phyloP scores from a whole-genome alignment of 225 moss, liverwort and hornwort species.

The Sphagnum tenellum region DNA sequence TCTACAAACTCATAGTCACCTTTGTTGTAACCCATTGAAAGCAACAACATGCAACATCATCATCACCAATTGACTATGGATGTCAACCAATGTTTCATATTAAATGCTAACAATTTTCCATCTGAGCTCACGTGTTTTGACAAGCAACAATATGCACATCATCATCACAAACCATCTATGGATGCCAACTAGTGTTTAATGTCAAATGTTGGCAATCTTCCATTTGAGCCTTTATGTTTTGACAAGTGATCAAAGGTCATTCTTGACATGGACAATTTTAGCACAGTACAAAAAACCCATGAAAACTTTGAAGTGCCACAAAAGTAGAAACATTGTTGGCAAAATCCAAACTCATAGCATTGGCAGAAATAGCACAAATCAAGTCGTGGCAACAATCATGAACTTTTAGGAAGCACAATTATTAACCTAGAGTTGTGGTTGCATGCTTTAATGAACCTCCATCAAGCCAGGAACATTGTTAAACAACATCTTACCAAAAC shows the following conservation, averaged over 20 bases:
- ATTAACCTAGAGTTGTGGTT: slow-evolving; percentile 17
- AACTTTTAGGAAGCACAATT: slow-evolving; percentile 4
- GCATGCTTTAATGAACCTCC: slow-evolving; percentile 10
- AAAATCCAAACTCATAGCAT: not conserved
- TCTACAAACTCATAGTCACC: slow-evolving; percentile 26
- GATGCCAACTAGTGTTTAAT: not conserved
- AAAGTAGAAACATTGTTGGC: not conserved
- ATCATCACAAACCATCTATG: not conserved
- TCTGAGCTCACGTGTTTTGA: not conserved
- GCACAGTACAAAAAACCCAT: not conserved
- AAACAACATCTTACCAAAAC: slow-evolving; percentile 11
- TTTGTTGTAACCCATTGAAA: slow-evolving; percentile 11
- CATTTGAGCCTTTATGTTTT: not conserved
- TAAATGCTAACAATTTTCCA: not conserved
- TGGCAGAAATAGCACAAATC: not conserved
- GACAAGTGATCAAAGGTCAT: slow-evolving; percentile 11
- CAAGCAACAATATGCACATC: slow-evolving; percentile 3
- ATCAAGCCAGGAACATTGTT: slow-evolving; percentile 4
- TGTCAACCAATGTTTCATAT: not conserved
- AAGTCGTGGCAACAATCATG: not conserved
- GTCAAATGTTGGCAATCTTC: not conserved
- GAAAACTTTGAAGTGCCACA: not conserved
- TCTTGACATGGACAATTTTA: not conserved
- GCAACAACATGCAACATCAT: not conserved
- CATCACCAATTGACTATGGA: not conserved